Evolutionary conservation across 2,329 filamentous ascomycete species (phyloP), one percentile per base, ranked within the genome.

Genomic region (Epichloe uncinata): DNA sequence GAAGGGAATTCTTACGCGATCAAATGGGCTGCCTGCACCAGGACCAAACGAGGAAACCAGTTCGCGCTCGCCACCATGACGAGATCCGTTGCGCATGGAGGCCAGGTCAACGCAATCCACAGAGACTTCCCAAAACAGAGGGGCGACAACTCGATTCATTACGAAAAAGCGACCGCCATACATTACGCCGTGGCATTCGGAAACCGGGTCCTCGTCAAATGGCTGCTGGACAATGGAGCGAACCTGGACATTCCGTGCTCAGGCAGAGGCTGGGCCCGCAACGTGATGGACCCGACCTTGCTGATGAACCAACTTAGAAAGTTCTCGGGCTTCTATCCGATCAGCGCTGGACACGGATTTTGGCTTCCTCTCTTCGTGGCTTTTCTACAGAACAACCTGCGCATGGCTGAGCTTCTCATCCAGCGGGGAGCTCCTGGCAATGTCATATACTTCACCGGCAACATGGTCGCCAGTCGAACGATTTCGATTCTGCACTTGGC

Each of bases 321-420:
- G n/a, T 41, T 47, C 16, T 7, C 16, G 16, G 20, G 12, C 16
- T n/a, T 42, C 30, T 41, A 33, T 34, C 26, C 26, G n/a, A 12
- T n/a, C 11, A 2, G 1, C 12, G 8, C 12, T 15, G 30, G 15
- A 18, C 9, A 7, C 13, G 33, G 38, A 8, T 3, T 6, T 4
- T 52, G 47, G 47, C 22, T 46, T n/a, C 47, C 50, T 15, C 44
- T 52, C 16, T 38, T 45, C 15, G 5, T 50, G 13, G 36, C 50
- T 3, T 45, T 35, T 8, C 11, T 52, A 18, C 11, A 1, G 13
- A 20, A 43, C 16, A n/a, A 50, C 9, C 3, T 5, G 5, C 13
- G 18, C 5, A 50, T 43, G 20, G 47, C 20, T 6, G n/a, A 35
- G 13, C 34, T 50, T 34, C 48, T 52, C 16, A 4, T 52, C 9